Percentiles rank a stretch among this genome's conserved stretches.
phyloP scores from a whole-genome alignment of 495 filamentous ascomycete species.

The Platismatia glauca region DNA sequence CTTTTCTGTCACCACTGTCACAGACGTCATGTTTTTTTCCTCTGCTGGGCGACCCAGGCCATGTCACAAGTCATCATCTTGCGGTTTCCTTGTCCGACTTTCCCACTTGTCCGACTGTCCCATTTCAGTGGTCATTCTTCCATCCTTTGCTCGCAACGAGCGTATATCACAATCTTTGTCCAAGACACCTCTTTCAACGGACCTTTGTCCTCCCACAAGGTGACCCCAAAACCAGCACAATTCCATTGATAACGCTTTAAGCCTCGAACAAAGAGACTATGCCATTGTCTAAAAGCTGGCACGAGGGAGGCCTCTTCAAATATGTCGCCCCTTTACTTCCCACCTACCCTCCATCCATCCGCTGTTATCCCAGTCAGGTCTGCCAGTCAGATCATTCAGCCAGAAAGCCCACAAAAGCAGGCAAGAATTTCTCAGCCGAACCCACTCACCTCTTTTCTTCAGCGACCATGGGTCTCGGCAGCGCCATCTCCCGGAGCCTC shows the following conservation, averaged over 20 bases:
- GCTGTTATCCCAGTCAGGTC: neutral
- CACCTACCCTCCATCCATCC: neutral
- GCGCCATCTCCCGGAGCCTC: neutral
- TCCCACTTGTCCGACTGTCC: neutral
- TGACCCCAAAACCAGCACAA: neutral
- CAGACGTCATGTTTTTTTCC: neutral
- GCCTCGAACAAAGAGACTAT: neutral
- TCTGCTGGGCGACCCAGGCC: neutral
- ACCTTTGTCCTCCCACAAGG: neutral
- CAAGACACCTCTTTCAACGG: neutral
- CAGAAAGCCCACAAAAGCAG: neutral
- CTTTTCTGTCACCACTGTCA: neutral
- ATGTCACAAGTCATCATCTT: neutral
- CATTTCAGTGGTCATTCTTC: neutral
- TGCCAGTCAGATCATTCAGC: neutral
- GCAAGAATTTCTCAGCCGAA: neutral
- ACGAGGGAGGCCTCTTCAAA: neutral
- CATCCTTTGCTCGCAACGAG: neutral
- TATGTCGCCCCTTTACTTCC: neutral
- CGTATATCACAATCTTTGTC: neutral
- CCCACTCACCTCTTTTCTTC: neutral
- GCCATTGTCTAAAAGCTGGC: neutral
- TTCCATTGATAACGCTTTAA: neutral
- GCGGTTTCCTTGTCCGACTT: neutral
- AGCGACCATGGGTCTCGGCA: slow-evolving; percentile 1